Base-by-base conservation (phyloP, 768 basidiomycete genomes). In the Rhizopogon vesiculosus region DNA sequence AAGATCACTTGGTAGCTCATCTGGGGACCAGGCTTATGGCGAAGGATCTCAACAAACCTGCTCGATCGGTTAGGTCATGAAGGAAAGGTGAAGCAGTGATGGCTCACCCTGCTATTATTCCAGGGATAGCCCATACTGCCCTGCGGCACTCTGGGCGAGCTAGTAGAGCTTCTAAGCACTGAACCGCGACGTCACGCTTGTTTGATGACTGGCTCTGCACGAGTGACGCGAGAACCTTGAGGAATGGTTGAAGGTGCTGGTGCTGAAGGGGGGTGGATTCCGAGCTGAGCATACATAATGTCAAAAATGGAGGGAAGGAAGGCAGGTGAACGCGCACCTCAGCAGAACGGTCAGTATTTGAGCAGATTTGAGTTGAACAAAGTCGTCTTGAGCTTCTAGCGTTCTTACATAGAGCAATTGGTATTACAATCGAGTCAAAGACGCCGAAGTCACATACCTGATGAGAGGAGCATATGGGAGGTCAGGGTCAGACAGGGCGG, bases 1-100 rank as follows among this genome's bases (percentile, higher is more conserved):
- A 93, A 91, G 25, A 84, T 84, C 42, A 94, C 85, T 77, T 97
- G 94, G 68, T 98, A 99, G 73, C 84, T 89, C 85, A 96, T 91
- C 72, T 99, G 97, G 18, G 95, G 91, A 19, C 86, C 84, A 15
- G 91, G 86, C 59, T 84, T 89, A 51, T 85, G 78, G 64, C 86
- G 87, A 54, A 98, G 76, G 25, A 91, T 88, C 31, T 94, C 90
- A 5, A 94, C 81, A 44, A 97, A 76, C 19, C 93, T 96, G 62
- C 7, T 33, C 35, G 1, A 38, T 38, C 15, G 3, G 19, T 16
- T 19, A 38, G 18, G 15, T 5, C 9, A 3, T 3, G 8, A 35
- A 25, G 15, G 7, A 16, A 16, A 16, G 16, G 15, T 8, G 19
- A 28, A 38, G 19, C 8, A 8, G 22, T 38, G 22, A 49, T 8